phyloP scores from a whole-genome alignment of 495 filamentous ascomycete species.

The Symbiotaphrina buchneri region DNA sequence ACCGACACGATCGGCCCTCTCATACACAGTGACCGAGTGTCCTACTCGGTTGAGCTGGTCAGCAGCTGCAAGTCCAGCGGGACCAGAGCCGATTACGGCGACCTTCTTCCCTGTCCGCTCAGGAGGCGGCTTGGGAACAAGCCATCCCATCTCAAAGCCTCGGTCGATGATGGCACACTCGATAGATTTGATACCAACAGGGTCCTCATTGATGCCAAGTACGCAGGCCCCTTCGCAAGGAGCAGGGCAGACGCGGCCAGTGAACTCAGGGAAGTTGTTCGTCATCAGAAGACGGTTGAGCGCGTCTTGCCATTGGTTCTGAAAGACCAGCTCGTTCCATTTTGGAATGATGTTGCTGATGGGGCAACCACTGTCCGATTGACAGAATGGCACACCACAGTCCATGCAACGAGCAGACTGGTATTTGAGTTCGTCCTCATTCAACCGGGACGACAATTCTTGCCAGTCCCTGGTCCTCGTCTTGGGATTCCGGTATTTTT shows the following conservation, averaged over 20 bases:
- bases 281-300: slow-evolving; percentile 93
- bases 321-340: slow-evolving; percentile 91
- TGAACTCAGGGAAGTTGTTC: slow-evolving; percentile 99
- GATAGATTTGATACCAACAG: slow-evolving; percentile 96
- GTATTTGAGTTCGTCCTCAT: slow-evolving; percentile 96
- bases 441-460: slow-evolving; percentile 71
- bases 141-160: slow-evolving; percentile 98
- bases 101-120: slow-evolving; percentile 77
- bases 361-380: slow-evolving; percentile 90
- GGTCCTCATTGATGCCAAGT: slow-evolving; percentile 95
- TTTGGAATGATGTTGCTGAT: slow-evolving; percentile 99
- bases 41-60: slow-evolving; percentile 94
- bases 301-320: slow-evolving; percentile 86
- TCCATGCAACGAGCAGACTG: slow-evolving; percentile 99
- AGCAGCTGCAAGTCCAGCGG: slow-evolving; percentile 74
- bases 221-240: slow-evolving; percentile 97
- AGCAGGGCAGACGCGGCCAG: slow-evolving; percentile 92
- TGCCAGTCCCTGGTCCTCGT: slow-evolving; percentile 89
- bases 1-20: slow-evolving; percentile 82
- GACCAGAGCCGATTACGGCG: slow-evolving; percentile 87
- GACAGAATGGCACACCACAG: slow-evolving; percentile 98
- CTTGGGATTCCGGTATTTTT: slow-evolving; percentile 82
- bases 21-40: slow-evolving; percentile 82
- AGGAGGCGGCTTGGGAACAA: slow-evolving; percentile 65
- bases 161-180: slow-evolving; percentile 99